These are phyloP conservation scores for Brettanomyces bruxellensis DNA, from an alignment of 805 yeast genomes.

Conservation along the genomic window DNA sequence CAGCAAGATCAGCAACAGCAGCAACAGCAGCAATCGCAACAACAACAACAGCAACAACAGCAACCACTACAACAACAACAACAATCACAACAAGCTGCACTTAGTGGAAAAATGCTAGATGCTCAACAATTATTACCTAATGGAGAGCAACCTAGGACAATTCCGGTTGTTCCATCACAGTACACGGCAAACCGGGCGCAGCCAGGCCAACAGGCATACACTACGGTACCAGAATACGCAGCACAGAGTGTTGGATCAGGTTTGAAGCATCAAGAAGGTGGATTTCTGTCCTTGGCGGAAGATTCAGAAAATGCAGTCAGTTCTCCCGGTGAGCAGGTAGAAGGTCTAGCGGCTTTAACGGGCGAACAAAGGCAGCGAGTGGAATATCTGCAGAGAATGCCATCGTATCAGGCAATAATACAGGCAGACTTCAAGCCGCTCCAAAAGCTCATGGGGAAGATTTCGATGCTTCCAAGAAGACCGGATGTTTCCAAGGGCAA, in stretches of 20 bases:
- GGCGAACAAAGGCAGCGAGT: slow-evolving; percentile 22
- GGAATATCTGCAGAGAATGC: slow-evolving; percentile 23
- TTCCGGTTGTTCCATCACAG: background rate
- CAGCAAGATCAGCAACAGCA: slow-evolving; percentile 7
- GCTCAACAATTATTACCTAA: background rate
- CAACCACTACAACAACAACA: slow-evolving; percentile 2
- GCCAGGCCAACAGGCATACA: background rate
- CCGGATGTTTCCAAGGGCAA: slow-evolving; percentile 45
- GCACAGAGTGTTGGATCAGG: no score
- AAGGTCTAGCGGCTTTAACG: slow-evolving; percentile 8
- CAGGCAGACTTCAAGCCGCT: slow-evolving; percentile 23
- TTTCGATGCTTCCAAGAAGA: slow-evolving; percentile 23
- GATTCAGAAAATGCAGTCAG: slow-evolving; percentile 1
- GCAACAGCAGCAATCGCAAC: slow-evolving; percentile 2
- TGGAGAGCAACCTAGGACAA: background rate
- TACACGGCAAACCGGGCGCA: no score
- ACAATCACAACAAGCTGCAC: background rate
- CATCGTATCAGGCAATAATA: slow-evolving; percentile 28
- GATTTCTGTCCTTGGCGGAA: background rate
- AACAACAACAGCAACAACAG: slow-evolving; percentile 1
- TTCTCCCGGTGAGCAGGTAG: slow-evolving; percentile 1
- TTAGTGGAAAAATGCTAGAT: no score
- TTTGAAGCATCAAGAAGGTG: background rate
- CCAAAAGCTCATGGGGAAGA: slow-evolving; percentile 18
- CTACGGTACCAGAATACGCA: background rate